Percentiles rank a stretch among this genome's conserved stretches.
These are phyloP conservation scores for Hypholoma sublateritium DNA, from an alignment of 768 basidiomycete species.

Conservation along the genomic window DNA sequence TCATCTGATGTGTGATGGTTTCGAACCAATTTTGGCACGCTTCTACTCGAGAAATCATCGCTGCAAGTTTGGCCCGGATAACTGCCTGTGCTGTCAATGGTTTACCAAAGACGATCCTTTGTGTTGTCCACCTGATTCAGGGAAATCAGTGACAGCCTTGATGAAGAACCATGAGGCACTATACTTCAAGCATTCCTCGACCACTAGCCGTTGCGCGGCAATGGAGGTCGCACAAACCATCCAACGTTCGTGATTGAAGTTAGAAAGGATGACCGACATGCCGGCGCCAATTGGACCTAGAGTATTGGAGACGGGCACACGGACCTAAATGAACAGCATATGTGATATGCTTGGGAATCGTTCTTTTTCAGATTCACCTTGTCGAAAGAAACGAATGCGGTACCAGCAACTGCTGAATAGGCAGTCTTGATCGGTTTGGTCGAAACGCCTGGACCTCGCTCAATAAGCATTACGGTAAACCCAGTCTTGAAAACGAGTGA, in stretches of 20 bases:
- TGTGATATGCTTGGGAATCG: constrained; percentile 4
- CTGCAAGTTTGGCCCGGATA: constrained; percentile 82
- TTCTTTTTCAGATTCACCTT: constrained; percentile 34
- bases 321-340: constrained; percentile 36
- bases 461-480: constrained; percentile 75
- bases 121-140: constrained; percentile 72
- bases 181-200: constrained; percentile 90
- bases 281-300: constrained; percentile 87
- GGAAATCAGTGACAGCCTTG: not conserved
- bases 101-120: constrained; percentile 90
- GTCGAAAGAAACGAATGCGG: constrained; percentile 82
- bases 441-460: constrained; percentile 67
- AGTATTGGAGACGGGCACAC: constrained; percentile 83
- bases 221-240: constrained; percentile 76
- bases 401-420: constrained; percentile 91
- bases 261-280: constrained; percentile 78
- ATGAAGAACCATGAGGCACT: not conserved
- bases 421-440: constrained; percentile 92
- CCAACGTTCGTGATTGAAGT: constrained; percentile 92
- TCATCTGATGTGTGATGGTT: constrained; percentile 89
- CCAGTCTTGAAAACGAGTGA: constrained; percentile 47
- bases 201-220: constrained; percentile 73
- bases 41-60: constrained; percentile 91
- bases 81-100: constrained; percentile 81
- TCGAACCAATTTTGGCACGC: constrained; percentile 88